These are phyloP conservation scores for Yamadazyma diospyri DNA, from an alignment of 1,139 yeast species.

Conservation along the genomic window DNA sequence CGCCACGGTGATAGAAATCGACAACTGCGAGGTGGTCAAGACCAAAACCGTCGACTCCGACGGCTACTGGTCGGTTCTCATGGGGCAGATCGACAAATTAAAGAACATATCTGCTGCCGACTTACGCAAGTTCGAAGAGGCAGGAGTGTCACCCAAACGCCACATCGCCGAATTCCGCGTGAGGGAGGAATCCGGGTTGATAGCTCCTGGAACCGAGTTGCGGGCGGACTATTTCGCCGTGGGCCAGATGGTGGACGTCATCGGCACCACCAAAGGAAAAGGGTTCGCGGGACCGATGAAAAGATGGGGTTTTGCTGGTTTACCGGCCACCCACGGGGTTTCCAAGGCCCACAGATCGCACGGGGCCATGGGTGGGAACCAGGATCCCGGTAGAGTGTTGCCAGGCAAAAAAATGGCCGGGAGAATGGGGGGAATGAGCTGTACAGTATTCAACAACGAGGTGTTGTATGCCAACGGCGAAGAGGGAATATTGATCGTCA, in stretches of 20 bases:
- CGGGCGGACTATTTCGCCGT: constrained; percentile 78
- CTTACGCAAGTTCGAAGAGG: constrained; percentile 77
- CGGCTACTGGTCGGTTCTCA: constrained; percentile 82
- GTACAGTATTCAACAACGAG: constrained; percentile 73
- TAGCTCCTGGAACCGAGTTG: constrained; percentile 76
- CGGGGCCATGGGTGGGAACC: constrained; percentile 96
- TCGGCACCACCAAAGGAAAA: constrained; percentile 84
- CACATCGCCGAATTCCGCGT: constrained; percentile 76
- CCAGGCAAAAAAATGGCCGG: constrained; percentile 99
- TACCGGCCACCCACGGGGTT: constrained; percentile 94
- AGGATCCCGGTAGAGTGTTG: constrained; percentile 91
- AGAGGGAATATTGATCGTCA: constrained; percentile 75
- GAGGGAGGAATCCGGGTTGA: constrained; percentile 57
- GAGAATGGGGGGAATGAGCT: constrained; percentile 78
- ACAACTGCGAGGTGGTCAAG: constrained; percentile 80
- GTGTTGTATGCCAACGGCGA: constrained; percentile 79
- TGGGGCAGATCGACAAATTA: constrained; percentile 78
- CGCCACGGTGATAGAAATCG: constrained; percentile 83
- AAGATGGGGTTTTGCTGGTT: constrained; percentile 88
- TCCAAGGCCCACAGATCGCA: constrained; percentile 92
- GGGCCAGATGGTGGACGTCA: constrained; percentile 82
- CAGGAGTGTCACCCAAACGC: constrained; percentile 81
- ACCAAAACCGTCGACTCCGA: constrained; percentile 64
- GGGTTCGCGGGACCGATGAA: constrained; percentile 99
- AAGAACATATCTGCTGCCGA: constrained; percentile 61